These are phyloP conservation scores for Evernia prunastri DNA, from an alignment of 495 filamentous ascomycete species.

Conservation along the genomic window DNA sequence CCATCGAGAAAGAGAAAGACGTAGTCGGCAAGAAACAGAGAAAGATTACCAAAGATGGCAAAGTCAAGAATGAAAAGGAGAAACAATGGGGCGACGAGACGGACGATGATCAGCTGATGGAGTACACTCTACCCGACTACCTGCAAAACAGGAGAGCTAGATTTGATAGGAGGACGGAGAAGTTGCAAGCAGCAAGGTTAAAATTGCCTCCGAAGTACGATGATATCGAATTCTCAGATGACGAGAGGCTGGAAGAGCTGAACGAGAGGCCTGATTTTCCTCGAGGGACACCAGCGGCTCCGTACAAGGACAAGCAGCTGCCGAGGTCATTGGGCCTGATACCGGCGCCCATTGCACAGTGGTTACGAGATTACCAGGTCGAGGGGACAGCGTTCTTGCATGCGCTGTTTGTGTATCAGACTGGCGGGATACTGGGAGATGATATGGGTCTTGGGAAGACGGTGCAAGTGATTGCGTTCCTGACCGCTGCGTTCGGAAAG, in stretches of 20 bases:
- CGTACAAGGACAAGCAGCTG: constrained; percentile 70
- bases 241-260: constrained; percentile 57
- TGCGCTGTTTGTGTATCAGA: constrained; percentile 83
- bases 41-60: constrained; percentile 15
- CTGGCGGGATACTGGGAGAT: constrained; percentile 84
- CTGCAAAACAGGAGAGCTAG: constrained; percentile 45
- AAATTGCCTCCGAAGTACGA: constrained; percentile 74
- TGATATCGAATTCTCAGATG: constrained; percentile 80
- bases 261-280: constrained; percentile 67
- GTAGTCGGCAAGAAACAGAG: constrained; percentile 32
- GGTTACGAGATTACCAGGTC: constrained; percentile 86
- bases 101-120: constrained; percentile 54
- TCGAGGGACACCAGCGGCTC: constrained; percentile 50
- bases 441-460: constrained; percentile 99
- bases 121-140: constrained; percentile 52
- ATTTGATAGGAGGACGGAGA: constrained; percentile 49
- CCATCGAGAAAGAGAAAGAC: constrained; percentile 27
- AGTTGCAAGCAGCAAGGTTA: constrained; percentile 60
- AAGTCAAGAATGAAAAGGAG: constrained; percentile 28
- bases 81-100: constrained; percentile 42
- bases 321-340: constrained; percentile 74
- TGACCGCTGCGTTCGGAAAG: constrained; percentile 91
- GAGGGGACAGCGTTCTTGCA: constrained; percentile 83
- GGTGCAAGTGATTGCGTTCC: constrained; percentile 90
- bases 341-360: constrained; percentile 86